Evolutionary conservation across 2,329 filamentous ascomycete species (phyloP).

Genomic region (Pseudogymnoascus destructans): DNA sequence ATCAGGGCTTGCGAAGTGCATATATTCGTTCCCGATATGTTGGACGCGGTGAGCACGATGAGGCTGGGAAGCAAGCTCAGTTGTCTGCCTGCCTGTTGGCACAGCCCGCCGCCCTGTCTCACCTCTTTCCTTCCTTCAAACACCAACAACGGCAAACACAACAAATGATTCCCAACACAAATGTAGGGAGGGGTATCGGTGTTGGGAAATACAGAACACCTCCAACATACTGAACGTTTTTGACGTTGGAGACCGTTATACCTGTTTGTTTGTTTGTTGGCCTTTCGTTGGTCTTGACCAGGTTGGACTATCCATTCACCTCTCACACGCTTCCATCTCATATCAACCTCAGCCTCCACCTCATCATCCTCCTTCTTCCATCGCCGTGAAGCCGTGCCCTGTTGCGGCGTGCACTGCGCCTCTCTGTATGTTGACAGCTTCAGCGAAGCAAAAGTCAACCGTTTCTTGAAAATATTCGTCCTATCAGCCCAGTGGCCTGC

Average conservation of each 20-base stretch:
- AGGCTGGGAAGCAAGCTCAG: not conserved
- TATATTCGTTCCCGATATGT: not conserved
- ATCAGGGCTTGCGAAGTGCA: not conserved
- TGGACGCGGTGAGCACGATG: conserved; percentile 3
- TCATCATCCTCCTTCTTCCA: not conserved
- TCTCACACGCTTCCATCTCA: not conserved
- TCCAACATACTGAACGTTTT: not conserved
- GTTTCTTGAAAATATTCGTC: not conserved
- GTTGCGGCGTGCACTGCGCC: not conserved
- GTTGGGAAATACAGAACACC: not conserved
- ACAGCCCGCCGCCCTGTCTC: not conserved
- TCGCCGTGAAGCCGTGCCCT: not conserved
- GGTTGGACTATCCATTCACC: not conserved
- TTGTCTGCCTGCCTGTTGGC: not conserved
- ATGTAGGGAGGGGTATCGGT: not conserved
- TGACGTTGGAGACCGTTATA: not conserved
- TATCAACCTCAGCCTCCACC: not conserved
- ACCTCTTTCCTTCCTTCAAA: not conserved
- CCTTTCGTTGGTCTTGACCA: not conserved
- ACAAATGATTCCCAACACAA: not conserved
- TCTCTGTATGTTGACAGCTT: not conserved
- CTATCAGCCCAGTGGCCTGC: not conserved
- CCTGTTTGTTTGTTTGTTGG: not conserved
- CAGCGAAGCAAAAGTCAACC: not conserved
- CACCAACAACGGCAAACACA: not conserved